Evolutionary conservation across 2,329 filamentous ascomycete species (phyloP).

Genomic region (Onygenales sp.): DNA sequence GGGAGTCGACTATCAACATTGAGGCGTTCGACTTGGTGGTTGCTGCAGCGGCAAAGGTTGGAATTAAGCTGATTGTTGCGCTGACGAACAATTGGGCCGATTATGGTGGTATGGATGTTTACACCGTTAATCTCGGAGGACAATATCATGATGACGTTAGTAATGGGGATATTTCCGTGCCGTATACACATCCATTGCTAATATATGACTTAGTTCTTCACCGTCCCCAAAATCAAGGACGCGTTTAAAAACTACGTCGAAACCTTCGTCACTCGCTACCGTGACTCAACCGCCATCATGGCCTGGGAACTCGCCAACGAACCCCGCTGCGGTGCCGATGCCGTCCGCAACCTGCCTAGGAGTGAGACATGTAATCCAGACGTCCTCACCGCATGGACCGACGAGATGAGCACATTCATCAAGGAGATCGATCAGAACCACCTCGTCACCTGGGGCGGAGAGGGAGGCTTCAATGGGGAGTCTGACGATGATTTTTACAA

Average conservation of each 20-base stretch:
- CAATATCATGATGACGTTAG: conserved; percentile 4
- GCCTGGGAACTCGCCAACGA: conserved; percentile 50
- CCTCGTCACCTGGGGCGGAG: conserved; percentile 47
- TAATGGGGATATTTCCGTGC: neutral
- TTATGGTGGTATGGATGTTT: conserved; percentile 52
- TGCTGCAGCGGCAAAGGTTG: conserved; percentile 38
- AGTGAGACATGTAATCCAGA: conserved; percentile 20
- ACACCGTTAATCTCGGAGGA: conserved; percentile 38
- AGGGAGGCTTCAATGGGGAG: conserved; percentile 31
- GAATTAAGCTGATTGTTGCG: conserved; percentile 45
- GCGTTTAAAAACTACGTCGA: conserved; percentile 42
- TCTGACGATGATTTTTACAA: conserved; percentile 28
- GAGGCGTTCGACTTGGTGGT: conserved; percentile 44
- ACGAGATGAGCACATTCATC: conserved; percentile 47
- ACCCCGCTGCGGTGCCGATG: conserved; percentile 16
- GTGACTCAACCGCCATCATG: conserved; percentile 39
- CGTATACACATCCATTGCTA: conserved; percentile 28
- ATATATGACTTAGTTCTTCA: conserved; percentile 33
- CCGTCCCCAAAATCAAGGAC: conserved; percentile 40
- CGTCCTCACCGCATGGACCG: conserved; percentile 40
- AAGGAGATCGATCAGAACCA: conserved; percentile 44
- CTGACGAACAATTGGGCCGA: conserved; percentile 53
- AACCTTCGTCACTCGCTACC: conserved; percentile 42
- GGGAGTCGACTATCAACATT: conserved; percentile 37
- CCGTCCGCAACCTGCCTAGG: conserved; percentile 3